phyloP scores from a whole-genome alignment of 257 asterid species.

The Orobanche coerulescens region DNA sequence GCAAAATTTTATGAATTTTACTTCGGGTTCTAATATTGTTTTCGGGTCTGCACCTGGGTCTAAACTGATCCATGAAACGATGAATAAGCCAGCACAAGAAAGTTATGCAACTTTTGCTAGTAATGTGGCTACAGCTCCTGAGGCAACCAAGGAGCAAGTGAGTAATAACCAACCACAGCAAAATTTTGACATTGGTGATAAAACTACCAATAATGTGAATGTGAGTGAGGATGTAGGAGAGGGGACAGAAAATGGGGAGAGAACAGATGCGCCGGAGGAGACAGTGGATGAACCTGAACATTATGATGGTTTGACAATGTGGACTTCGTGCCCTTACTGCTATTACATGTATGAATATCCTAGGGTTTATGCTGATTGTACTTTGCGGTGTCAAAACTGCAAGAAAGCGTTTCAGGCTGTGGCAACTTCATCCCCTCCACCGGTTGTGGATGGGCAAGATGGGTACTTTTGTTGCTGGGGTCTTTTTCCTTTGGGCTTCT shows the following conservation, averaged over 20 bases:
- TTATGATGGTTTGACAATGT: constrained; percentile 34
- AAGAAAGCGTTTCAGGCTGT: constrained; percentile 77
- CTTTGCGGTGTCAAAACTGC: constrained; percentile 70
- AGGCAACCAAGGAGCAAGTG: constrained; percentile 22
- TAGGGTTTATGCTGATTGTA: constrained; percentile 52
- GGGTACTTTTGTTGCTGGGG: constrained; percentile 88
- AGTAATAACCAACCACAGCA: constrained; percentile 14
- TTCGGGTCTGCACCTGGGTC: constrained; percentile 37
- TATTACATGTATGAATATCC: constrained; percentile 81
- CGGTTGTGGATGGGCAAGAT: constrained; percentile 56
- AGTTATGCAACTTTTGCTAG: constrained; percentile 23
- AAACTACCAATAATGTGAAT: constrained; percentile 17
- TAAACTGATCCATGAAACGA: constrained; percentile 23
- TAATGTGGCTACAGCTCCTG: constrained; percentile 28
- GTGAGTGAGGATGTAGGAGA: constrained; percentile 27
- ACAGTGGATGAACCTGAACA: constrained; percentile 24
- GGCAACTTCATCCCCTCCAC: constrained; percentile 64
- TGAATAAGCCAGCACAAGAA: constrained; percentile 24
- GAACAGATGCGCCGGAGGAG: constrained; percentile 27
- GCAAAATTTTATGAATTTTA: constrained; percentile 33
- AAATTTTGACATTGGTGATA: constrained; percentile 21
- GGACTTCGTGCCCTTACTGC: constrained; percentile 94
- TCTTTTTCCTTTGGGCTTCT: constrained; percentile 67
- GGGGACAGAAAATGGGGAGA: constrained; percentile 10
- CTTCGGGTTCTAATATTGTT: constrained; percentile 28